Evolutionary conservation across 257 asterid species (phyloP).

Genomic region (Euphrasia confusa): DNA sequence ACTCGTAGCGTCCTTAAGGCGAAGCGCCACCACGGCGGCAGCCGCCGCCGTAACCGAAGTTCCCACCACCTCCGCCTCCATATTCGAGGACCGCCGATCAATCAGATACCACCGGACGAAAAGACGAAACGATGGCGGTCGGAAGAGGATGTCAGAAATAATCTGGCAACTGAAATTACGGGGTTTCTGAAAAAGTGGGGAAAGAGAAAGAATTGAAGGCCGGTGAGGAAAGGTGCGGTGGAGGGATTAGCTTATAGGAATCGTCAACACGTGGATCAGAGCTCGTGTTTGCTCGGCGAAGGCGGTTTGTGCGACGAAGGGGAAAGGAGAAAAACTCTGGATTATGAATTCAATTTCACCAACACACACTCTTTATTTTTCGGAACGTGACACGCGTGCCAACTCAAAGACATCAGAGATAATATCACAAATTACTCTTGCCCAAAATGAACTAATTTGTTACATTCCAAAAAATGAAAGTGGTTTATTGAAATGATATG

Average conservation of each 20-base stretch:
- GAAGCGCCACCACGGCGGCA: conserved; percentile 48
- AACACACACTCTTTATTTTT: not conserved
- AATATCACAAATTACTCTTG: too few relatives aligned
- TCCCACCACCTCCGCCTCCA: conserved; percentile 40
- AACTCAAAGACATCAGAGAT: not conserved
- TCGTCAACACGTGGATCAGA: conserved; percentile 35
- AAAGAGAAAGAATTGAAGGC: conserved; percentile 6
- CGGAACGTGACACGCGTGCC: not conserved
- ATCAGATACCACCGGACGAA: not conserved
- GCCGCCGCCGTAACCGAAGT: conserved; percentile 24
- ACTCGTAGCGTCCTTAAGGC: conserved; percentile 54
- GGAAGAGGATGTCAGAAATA: conserved; percentile 14
- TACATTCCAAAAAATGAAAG: too few relatives aligned
- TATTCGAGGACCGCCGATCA: conserved; percentile 35
- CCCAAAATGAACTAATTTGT: too few relatives aligned
- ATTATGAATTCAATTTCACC: not conserved
- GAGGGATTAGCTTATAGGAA: conserved; percentile 18
- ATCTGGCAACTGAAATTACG: conserved; percentile 4
- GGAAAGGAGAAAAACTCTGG: not conserved
- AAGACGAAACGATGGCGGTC: conserved; percentile 24
- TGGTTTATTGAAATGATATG: too few relatives aligned
- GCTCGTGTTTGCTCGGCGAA: conserved; percentile 13
- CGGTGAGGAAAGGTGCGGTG: conserved; percentile 30
- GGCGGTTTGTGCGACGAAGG: conserved; percentile 3
- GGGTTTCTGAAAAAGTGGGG: conserved; percentile 19